These are phyloP conservation scores for Phyllosticta ampelicida DNA, from an alignment of 2,329 filamentous ascomycete species.

Conservation along the genomic window DNA sequence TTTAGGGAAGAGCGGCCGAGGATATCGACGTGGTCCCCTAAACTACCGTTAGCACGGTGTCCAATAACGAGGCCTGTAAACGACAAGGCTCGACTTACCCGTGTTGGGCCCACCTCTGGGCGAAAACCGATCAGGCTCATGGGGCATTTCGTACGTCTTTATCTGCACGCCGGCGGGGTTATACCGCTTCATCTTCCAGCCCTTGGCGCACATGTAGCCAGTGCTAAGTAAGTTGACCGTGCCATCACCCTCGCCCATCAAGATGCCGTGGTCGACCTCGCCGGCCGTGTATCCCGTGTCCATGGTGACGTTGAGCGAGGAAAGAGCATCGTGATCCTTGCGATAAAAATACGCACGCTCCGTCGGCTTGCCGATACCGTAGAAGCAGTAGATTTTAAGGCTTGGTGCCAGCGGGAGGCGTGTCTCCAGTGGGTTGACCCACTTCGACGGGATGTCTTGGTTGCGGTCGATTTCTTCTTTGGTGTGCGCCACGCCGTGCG, in stretches of 20 bases:
- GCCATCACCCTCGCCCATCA: slow-evolving; percentile 91
- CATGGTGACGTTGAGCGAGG: slow-evolving; percentile 53
- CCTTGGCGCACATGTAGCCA: slow-evolving; percentile 94
- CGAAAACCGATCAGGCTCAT: slow-evolving; percentile 87
- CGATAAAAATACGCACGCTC: slow-evolving; percentile 91
- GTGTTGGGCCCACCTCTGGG: slow-evolving; percentile 62
- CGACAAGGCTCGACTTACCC: slow-evolving; percentile 31
- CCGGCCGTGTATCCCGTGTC: slow-evolving; percentile 40
- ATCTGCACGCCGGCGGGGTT: slow-evolving; percentile 77
- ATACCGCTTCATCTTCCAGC: slow-evolving; percentile 88
- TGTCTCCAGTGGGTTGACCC: slow-evolving; percentile 90
- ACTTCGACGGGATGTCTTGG: slow-evolving; percentile 51
- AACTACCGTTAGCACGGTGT: neutral
- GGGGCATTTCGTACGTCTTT: slow-evolving; percentile 88
- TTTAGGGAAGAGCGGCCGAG: slow-evolving; percentile 81
- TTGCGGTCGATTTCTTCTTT: slow-evolving; percentile 63
- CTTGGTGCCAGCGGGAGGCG: slow-evolving; percentile 76
- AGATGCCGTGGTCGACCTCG: slow-evolving; percentile 70
- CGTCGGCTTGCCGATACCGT: slow-evolving; percentile 86
- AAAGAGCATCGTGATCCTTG: slow-evolving; percentile 53
- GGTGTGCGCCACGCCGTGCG: slow-evolving; percentile 77
- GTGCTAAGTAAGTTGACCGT: slow-evolving; percentile 87
- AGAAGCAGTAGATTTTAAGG: slow-evolving; percentile 95
- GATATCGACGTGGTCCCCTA: slow-evolving; percentile 91
- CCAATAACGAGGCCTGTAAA: too few relatives aligned